Conservation (phyloP, 495 filamentous ascomycete species). For the Pseudotulostoma volvatum region DNA sequence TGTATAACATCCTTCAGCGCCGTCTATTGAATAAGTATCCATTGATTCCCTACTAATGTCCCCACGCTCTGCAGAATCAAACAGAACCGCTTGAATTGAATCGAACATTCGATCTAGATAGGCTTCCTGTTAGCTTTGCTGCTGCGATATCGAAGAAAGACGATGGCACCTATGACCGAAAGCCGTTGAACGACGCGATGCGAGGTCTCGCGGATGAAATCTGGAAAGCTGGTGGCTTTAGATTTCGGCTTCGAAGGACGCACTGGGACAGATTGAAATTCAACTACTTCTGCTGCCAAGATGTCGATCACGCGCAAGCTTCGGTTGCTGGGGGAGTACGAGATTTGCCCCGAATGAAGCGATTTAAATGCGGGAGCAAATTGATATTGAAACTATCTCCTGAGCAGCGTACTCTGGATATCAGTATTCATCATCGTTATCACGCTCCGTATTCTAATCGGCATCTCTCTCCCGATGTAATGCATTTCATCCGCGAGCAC, state of each 20-base stretch:
- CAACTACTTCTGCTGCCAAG: not conserved
- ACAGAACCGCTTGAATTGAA: not conserved
- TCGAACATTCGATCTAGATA: not conserved
- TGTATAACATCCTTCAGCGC: no score
- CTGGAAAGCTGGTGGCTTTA: not conserved
- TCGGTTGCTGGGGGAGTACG: not conserved
- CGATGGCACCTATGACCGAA: no score
- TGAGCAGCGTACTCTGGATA: not conserved
- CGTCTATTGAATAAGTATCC: no score
- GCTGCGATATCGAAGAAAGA: not conserved
- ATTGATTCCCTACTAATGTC: not conserved
- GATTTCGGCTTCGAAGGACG: not conserved
- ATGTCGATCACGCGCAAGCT: not conserved
- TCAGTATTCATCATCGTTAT: not conserved
- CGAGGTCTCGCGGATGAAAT: not conserved
- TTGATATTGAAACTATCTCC: no score
- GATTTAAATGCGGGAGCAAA: not conserved
- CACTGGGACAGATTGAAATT: not conserved
- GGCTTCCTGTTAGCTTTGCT: not conserved
- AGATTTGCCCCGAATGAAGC: no score
- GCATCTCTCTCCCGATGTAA: not conserved
- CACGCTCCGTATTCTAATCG: not conserved
- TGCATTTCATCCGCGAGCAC: not conserved
- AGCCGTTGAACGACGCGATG: not conserved
- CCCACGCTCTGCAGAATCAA: not conserved